Evolutionary conservation across 805 yeast genomes (phyloP), one percentile per base, ranked within the genome.

Genomic region (Cyberlindnera maritima): DNA sequence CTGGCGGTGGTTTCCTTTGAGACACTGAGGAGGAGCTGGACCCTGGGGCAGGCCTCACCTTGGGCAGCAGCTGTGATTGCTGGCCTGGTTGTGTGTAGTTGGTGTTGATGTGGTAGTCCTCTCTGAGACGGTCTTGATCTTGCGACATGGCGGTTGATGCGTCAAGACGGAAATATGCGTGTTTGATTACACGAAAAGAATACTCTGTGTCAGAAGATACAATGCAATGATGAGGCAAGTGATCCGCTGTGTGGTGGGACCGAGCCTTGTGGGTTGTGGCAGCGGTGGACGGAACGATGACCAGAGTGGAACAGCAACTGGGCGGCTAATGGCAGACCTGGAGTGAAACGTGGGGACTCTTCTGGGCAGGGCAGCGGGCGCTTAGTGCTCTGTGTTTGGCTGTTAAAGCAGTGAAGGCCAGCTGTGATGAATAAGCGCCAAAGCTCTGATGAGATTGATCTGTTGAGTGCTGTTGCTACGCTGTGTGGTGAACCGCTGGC

Each of bases 101-200:
- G 9, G 59, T 37, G 38, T 41, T 56, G 53, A 60, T 54, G 41
- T 60, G 58, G 37, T 58, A 60, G 48, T 60, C 64, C 39, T 55
- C 47, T 3, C 40, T 38, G 19, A 57, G 32, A 21, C 52, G 43
- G 35, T 44, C 43, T 14, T 39, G 52, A 28, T 51, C 52, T 25
- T 41, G 46, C 14, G 57, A 36, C 58, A 52, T 52, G 36, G 39
- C 40, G 42, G 40, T 12, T 41, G 7, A 26, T 39, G 19, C 19
- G 19, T 12, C 3, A n/a, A 4, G 17, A 15, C 26, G 19, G 3
- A 10, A 23, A 6, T 15, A 40, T 21, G 10, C 10, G 17, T 25
- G 13, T 7, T 13, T 13, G 31, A 28, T 7, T 7, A 6, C 31
- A 28, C 31, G 31, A 28, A 13, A 11, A 28, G 31, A 14, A 28